Percentiles rank a stretch among this genome's conserved stretches.
Conservation (phyloP, 305 asterid species). For the Solanum hybrid region DNA sequence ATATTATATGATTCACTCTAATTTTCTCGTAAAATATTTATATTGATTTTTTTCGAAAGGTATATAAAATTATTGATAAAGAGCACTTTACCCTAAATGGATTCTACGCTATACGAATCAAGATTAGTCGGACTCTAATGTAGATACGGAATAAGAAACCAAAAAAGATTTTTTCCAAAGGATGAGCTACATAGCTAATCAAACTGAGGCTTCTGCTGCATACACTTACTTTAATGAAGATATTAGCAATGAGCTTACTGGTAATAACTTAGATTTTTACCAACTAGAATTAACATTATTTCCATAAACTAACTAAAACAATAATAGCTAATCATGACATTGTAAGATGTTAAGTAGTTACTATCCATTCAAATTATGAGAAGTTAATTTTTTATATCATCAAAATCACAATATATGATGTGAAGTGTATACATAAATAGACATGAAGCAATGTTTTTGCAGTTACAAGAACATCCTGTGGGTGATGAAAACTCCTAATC, state of each 20-base stretch:
- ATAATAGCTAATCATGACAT: neutral
- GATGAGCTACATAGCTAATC: neutral
- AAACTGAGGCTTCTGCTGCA: neutral
- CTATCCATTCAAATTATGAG: neutral
- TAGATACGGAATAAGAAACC: neutral
- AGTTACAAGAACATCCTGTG: neutral
- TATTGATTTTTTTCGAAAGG: too few relatives aligned
- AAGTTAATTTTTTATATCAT: too few relatives aligned
- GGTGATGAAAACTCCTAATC: neutral
- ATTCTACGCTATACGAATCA: rapidly evolving
- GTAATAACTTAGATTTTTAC: neutral
- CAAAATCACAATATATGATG: neutral
- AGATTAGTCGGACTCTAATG: too few relatives aligned
- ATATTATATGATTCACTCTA: neutral
- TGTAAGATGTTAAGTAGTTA: neutral
- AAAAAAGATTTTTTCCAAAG: neutral
- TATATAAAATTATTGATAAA: too few relatives aligned
- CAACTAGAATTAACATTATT: neutral
- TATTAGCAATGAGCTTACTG: neutral
- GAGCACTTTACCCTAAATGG: neutral
- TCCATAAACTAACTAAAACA: neutral
- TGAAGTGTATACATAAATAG: neutral
- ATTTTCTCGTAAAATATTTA: too few relatives aligned
- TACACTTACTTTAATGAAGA: neutral
- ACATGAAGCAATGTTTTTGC: neutral